A percentile compares a stretch with the other conserved stretches of the same genome.
Evolutionary conservation across 1,284 basidiomycete genomes (phyloP).

Genomic region (Pseudozyma flocculosa): DNA sequence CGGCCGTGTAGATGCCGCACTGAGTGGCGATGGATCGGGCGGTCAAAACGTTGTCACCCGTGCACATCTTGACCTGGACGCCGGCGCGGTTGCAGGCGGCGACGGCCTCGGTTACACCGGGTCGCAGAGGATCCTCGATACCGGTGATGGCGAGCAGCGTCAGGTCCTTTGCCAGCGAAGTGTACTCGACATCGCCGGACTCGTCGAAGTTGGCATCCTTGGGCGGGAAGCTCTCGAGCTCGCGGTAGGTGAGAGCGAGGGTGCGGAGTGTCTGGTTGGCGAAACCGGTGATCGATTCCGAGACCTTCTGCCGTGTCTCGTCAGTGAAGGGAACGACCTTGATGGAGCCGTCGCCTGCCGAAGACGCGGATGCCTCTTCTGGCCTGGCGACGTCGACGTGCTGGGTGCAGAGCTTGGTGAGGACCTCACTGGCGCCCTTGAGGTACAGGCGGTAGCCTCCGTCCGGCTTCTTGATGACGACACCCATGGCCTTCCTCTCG

Average conservation of each 20-base stretch:
- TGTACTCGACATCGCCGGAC: slow-evolving; percentile 68
- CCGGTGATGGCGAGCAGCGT: slow-evolving; percentile 85
- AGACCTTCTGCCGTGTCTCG: slow-evolving; percentile 72
- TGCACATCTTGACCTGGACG: slow-evolving; percentile 98
- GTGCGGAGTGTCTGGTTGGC: slow-evolving; percentile 92
- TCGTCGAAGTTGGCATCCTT: slow-evolving; percentile 60
- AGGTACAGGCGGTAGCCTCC: slow-evolving; percentile 74
- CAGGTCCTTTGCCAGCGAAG: slow-evolving; percentile 71
- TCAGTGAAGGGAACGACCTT: slow-evolving; percentile 19
- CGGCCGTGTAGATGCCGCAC: slow-evolving; percentile 88
- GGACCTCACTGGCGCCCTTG: slow-evolving; percentile 92
- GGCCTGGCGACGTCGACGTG: slow-evolving; percentile 70
- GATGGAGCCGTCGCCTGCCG: slow-evolving; percentile 42
- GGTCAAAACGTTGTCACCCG: slow-evolving; percentile 87
- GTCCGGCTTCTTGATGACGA: slow-evolving; percentile 70
- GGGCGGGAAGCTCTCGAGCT: slow-evolving; percentile 84
- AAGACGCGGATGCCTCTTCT: slow-evolving; percentile 66
- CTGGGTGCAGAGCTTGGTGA: slow-evolving; percentile 71
- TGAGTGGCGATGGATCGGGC: slow-evolving; percentile 90
- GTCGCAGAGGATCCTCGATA: slow-evolving; percentile 92
- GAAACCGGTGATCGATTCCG: slow-evolving; percentile 90
- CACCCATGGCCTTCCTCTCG: slow-evolving; percentile 93
- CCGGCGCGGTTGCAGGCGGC: slow-evolving; percentile 81
- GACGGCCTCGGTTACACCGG: slow-evolving; percentile 85
- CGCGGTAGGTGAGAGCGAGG: slow-evolving; percentile 87